Conservation (phyloP, 768 basidiomycete genomes). For the Chlorophyllum brunneum region DNA sequence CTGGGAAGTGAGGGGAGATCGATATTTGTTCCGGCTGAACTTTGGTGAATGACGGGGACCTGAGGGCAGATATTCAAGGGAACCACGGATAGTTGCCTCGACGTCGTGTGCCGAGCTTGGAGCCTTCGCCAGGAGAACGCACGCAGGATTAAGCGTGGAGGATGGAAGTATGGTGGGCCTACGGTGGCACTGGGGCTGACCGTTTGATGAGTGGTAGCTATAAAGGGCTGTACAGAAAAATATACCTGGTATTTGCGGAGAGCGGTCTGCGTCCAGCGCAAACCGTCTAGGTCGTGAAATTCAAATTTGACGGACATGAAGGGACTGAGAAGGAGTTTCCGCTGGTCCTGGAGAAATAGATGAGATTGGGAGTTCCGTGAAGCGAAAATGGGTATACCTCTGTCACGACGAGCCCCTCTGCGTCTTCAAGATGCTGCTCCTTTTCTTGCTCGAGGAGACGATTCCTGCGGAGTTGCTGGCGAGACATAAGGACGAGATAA, state of each 20-base stretch:
- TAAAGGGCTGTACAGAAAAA: not conserved
- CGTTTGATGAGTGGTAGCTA: not conserved
- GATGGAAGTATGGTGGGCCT: not conserved
- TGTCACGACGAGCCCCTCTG: slow-evolving; percentile 54
- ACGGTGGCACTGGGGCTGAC: not conserved
- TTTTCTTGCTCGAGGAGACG: slow-evolving; percentile 45
- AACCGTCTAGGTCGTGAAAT: slow-evolving; percentile 58
- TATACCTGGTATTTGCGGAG: slow-evolving; percentile 26
- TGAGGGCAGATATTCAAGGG: not conserved
- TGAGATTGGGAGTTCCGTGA: not conserved
- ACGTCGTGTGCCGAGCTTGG: not conserved
- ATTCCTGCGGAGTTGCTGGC: slow-evolving; percentile 45
- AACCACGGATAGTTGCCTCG: slow-evolving; percentile 3
- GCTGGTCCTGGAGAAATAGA: slow-evolving; percentile 32
- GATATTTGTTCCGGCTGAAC: not conserved
- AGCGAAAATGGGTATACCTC: slow-evolving; percentile 32
- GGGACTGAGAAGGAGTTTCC: slow-evolving; percentile 33
- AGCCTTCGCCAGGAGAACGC: not conserved
- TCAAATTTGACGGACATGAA: slow-evolving; percentile 57
- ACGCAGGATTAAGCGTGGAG: not conserved
- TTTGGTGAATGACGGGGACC: not conserved
- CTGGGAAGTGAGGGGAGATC: not conserved
- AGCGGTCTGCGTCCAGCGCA: slow-evolving; percentile 43
- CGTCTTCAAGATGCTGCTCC: slow-evolving; percentile 51
- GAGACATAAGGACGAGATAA: slow-evolving; percentile 20